These are phyloP conservation scores for Ceratocystis diversiconidia DNA, from an alignment of 2,329 filamentous ascomycete genomes.

Conservation along the genomic window DNA sequence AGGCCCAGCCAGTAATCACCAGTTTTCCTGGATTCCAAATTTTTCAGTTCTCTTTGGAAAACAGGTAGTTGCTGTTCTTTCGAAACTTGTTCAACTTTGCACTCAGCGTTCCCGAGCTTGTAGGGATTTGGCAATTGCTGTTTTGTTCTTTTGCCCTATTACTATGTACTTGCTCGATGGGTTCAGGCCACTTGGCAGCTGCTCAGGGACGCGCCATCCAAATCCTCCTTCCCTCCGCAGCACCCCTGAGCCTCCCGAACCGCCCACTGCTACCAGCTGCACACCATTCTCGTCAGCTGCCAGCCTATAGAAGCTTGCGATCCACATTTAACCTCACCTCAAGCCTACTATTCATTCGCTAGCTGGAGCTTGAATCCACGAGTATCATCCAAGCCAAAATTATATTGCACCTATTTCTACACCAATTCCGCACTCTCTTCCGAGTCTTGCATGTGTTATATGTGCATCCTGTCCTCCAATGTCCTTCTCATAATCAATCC, in stretches of 20 bases:
- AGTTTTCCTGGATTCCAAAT: neutral
- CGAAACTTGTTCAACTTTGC: neutral
- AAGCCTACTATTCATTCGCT: neutral
- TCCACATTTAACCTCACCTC: slow-evolving; percentile 12
- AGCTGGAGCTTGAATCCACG: neutral
- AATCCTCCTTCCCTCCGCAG: neutral
- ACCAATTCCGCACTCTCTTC: neutral
- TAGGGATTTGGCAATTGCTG: neutral
- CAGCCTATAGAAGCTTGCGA: neutral
- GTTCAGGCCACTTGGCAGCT: slow-evolving; percentile 17
- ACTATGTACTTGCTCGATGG: neutral
- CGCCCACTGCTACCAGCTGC: neutral
- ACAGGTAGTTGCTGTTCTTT: neutral
- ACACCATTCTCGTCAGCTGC: neutral
- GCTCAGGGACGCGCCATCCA: slow-evolving; percentile 6
- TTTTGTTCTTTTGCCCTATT: neutral
- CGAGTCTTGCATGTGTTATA: neutral
- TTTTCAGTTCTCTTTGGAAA: neutral
- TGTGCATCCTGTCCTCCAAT: neutral
- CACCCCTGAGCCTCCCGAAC: neutral
- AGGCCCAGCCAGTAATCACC: slow-evolving; percentile 15
- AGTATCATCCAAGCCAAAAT: neutral
- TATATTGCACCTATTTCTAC: neutral
- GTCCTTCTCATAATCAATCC: neutral
- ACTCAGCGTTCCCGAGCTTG: neutral